Evolutionary conservation across 1,139 yeast genomes (phyloP).

Genomic region (Hyphopichia fennica): DNA sequence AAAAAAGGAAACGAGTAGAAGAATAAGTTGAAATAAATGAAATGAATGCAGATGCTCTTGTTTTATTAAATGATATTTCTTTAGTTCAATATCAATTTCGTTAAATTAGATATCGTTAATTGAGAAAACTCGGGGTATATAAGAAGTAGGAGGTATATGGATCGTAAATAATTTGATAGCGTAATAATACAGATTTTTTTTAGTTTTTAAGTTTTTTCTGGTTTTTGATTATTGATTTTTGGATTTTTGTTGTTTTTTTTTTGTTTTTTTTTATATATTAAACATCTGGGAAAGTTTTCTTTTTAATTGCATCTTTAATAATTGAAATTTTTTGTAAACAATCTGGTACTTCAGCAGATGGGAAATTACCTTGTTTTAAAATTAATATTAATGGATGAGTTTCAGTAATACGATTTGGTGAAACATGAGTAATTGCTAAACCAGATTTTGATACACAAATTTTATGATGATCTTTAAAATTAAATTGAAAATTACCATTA

Average conservation of each 20-base stretch:
- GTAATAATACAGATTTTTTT: not conserved
- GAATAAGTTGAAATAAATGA: too few relatives aligned
- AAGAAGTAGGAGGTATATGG: too few relatives aligned
- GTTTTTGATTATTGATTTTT: too few relatives aligned
- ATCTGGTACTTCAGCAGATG: conserved; percentile 51
- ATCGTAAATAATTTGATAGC: not conserved
- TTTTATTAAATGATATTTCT: too few relatives aligned
- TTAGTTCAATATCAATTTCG: too few relatives aligned
- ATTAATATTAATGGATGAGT: conserved; percentile 66
- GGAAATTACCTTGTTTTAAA: conserved; percentile 63
- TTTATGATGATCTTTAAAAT: conserved; percentile 93
- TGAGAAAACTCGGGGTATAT: too few relatives aligned
- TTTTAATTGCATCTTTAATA: conserved; percentile 43
- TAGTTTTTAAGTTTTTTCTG: not conserved
- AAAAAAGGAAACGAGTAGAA: too few relatives aligned
- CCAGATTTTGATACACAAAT: conserved; percentile 78
- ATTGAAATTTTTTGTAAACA: conserved; percentile 43
- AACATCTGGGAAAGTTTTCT: conserved; percentile 16
- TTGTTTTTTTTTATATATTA: not conserved
- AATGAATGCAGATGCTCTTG: too few relatives aligned
- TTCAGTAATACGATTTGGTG: conserved; percentile 72
- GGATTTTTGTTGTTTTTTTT: not conserved
- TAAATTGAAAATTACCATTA: conserved; percentile 90
- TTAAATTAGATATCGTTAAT: too few relatives aligned
- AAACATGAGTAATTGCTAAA: conserved; percentile 73